Conservation (phyloP, 257 asterid species). For the Haberlea rhodopensis region DNA sequence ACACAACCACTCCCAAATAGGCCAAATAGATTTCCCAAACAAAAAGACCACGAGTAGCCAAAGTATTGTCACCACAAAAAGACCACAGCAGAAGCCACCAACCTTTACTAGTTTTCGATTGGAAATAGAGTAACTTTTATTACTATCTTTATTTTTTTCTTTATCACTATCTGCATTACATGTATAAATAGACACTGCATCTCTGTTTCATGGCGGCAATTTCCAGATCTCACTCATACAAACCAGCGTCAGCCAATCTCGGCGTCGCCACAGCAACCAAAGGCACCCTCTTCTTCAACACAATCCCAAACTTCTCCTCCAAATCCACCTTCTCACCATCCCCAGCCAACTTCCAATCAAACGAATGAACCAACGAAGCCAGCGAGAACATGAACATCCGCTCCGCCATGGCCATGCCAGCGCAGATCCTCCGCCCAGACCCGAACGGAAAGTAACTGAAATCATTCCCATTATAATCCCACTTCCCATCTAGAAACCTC, state of each 20-base stretch:
- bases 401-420: constrained; percentile 23
- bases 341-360: constrained; percentile 12
- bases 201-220: too few species aligned
- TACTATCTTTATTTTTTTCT: too few species aligned
- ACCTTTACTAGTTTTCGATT: too few species aligned
- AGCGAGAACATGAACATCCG: constrained; percentile 22
- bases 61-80: too few species aligned
- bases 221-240: too few species aligned
- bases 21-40: too few species aligned
- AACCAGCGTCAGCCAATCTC: neutral
- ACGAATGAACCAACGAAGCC: constrained; percentile 21
- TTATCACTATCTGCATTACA: too few species aligned
- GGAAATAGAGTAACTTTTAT: too few species aligned
- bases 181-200: too few species aligned
- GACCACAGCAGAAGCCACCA: too few species aligned
- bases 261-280: neutral
- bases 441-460: constrained; percentile 22
- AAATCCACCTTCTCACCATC: neutral
- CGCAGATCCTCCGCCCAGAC: constrained; percentile 24
- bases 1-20: too few species aligned
- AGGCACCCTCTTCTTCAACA: neutral
- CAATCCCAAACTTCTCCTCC: neutral
- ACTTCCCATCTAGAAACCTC: constrained; percentile 29
- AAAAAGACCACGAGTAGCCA: too few species aligned
- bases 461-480: neutral